These are phyloP conservation scores for Przewalskia tangutica DNA, from an alignment of 257 asterid genomes.

Conservation along the genomic window DNA sequence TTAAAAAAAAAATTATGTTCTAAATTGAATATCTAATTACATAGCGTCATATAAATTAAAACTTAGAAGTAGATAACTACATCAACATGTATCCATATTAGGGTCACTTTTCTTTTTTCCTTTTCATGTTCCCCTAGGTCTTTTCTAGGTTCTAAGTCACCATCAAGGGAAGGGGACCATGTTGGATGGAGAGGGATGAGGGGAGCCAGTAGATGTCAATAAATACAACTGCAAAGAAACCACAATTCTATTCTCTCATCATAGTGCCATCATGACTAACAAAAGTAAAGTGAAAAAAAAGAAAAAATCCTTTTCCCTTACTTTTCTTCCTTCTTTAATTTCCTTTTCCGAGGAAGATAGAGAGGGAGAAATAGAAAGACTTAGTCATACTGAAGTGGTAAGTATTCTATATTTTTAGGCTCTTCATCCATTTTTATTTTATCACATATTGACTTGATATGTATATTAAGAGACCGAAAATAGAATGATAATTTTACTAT, in stretches of 20 bases:
- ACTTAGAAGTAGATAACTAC: too few relatives aligned
- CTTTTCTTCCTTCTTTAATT: background rate
- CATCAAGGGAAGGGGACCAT: conserved; percentile 17
- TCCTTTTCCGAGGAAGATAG: background rate
- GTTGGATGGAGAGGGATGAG: background rate
- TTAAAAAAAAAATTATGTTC: too few relatives aligned
- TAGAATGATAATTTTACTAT: too few relatives aligned
- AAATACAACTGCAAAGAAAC: conserved; percentile 66
- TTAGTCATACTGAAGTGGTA: too few relatives aligned
- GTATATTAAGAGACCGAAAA: too few relatives aligned
- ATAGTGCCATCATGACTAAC: conserved; percentile 67
- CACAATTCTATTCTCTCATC: conserved; percentile 94
- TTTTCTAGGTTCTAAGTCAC: background rate
- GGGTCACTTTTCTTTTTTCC: background rate
- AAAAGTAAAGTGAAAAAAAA: conserved; percentile 23
- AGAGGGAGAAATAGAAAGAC: background rate
- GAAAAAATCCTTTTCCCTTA: conserved; percentile 8
- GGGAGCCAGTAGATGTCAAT: conserved; percentile 55
- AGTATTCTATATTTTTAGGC: too few relatives aligned
- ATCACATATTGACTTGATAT: too few relatives aligned
- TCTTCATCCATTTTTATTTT: too few relatives aligned
- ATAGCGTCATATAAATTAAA: too few relatives aligned
- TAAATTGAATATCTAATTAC: too few relatives aligned
- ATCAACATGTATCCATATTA: background rate
- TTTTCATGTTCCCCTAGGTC: background rate